Evolutionary conservation across 305 asterid species (phyloP), one percentile per base, ranked within the genome.

Genomic region (Fraxinus nigra): DNA sequence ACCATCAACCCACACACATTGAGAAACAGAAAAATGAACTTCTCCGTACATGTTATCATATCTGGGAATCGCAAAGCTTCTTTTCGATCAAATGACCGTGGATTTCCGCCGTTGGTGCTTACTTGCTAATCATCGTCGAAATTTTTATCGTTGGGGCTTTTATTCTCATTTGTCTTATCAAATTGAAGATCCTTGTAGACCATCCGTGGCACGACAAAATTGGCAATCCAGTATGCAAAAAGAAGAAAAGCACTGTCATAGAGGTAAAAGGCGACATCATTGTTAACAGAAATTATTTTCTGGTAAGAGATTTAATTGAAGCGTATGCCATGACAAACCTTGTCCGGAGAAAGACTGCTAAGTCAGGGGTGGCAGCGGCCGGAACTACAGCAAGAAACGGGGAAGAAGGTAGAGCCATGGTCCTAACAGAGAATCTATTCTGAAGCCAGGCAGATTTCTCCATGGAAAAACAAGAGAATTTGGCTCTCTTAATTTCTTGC

Each of bases 141-240:
- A 35, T 81, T 79, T 34, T 80, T 79, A 1, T 33, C 83, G 16
- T 28, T 78, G 34, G 18, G 28, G 38, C 75, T 48, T 11, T 33
- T 54, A 32, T 84, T 84, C 22, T 82, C 86, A n/a, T 77, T 65
- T 69, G 84, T 54, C 16, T 81, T 14, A 8, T 80, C 85, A 35
- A 79, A 34, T 83, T 84, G 88, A 79, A 90, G 65, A 70, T 86
- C 93, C 81, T 88, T 87, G 77, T 86, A 28, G 48, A 89, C 8
- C 30, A 87, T 30, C 20, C 20, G 85, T 3, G 92, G 93, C 78
- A 90, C 90, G 16, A 89, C 90, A 78, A 92, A 92, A 78, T 92
- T 92, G 37, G 89, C 87, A 56, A 92, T 43, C 91, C 90, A 89
- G 78, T 87, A 90, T 38, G 83, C 61, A 56, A 87, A 32, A 40